Conservation (phyloP, 495 filamentous ascomycete species). For the Daldinia grandis region DNA sequence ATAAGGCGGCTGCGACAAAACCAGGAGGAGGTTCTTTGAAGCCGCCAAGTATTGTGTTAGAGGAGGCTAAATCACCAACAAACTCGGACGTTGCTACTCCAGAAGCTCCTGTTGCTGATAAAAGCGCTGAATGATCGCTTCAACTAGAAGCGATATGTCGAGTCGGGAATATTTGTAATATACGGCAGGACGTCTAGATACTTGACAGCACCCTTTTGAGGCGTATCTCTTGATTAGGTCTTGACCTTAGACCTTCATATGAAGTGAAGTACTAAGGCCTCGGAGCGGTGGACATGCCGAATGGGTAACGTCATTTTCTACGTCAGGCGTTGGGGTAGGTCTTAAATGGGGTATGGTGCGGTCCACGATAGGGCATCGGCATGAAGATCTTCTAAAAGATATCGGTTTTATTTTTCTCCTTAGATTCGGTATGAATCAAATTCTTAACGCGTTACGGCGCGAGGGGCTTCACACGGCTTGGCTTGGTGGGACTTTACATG, state of each 20-base stretch:
- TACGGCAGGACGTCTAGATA: neutral
- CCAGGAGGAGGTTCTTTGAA: slow-evolving; percentile 46
- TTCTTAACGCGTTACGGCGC: slow-evolving; percentile 15
- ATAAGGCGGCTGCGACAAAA: slow-evolving; percentile 53
- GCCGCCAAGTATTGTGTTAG: slow-evolving; percentile 46
- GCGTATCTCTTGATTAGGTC: slow-evolving; percentile 6
- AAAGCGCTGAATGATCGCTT: slow-evolving; percentile 33
- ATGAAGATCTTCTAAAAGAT: slow-evolving; percentile 26
- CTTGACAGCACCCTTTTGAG: neutral
- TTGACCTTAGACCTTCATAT: neutral
- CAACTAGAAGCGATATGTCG: neutral
- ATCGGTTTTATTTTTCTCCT: slow-evolving; percentile 22
- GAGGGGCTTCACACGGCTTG: slow-evolving; percentile 6
- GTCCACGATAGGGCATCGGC: slow-evolving; percentile 18
- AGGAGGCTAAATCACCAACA: slow-evolving; percentile 55
- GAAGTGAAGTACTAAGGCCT: neutral
- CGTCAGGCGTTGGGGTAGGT: slow-evolving; percentile 34
- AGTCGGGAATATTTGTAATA: slow-evolving; percentile 18
- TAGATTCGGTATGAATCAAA: slow-evolving; percentile 22
- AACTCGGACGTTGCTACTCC: slow-evolving; percentile 40
- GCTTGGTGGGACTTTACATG: slow-evolving; percentile 12
- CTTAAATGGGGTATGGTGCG: slow-evolving; percentile 24
- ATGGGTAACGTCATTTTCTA: slow-evolving; percentile 22
- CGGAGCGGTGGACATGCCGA: neutral
- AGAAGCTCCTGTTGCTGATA: slow-evolving; percentile 49